These are phyloP conservation scores for Trapa bicornis DNA, from an alignment of 345 rosid species.

Conservation along the genomic window DNA sequence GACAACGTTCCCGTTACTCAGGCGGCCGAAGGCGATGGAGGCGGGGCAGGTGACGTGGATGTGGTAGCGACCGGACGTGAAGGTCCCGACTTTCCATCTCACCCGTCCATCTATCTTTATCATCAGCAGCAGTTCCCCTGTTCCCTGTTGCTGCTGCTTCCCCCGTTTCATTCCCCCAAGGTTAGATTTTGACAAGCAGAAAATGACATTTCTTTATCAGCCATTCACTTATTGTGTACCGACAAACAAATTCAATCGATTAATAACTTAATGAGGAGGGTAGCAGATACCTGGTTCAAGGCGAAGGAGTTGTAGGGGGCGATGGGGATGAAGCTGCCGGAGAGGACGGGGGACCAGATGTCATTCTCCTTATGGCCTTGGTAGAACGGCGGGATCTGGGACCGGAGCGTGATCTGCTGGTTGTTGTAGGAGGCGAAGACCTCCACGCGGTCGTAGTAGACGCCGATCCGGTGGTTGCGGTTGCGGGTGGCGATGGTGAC, in stretches of 20 bases:
- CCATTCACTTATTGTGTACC: no score
- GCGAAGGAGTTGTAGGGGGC: constrained; percentile 25
- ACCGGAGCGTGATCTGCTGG: constrained; percentile 27
- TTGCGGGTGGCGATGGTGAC: constrained; percentile 18
- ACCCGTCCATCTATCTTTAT: constrained; percentile 18
- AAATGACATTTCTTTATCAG: no score
- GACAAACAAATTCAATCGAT: no score
- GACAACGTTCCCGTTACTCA: constrained; percentile 7
- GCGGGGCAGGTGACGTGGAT: constrained; percentile 32
- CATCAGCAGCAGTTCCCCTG: constrained; percentile 14
- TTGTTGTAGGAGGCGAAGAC: constrained; percentile 25
- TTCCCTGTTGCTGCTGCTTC: constrained; percentile 5
- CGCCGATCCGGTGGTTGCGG: constrained; percentile 19
- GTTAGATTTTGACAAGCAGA: not conserved
- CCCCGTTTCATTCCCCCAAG: not conserved
- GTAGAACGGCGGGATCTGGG: constrained; percentile 18
- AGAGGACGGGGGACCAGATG: constrained; percentile 39
- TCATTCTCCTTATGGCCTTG: constrained; percentile 26
- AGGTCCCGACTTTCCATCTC: constrained; percentile 25
- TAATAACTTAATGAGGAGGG: no score
- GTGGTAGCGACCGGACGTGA: constrained; percentile 18
- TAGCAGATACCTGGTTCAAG: constrained; percentile 7
- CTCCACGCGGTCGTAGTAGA: constrained; percentile 35
- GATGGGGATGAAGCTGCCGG: constrained; percentile 22
- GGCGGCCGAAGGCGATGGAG: constrained; percentile 10